A percentile compares a stretch with the other conserved stretches of the same genome.
Evolutionary conservation across 75 land plant genomes (phyloP).

Genomic region (Larix kaempferi): DNA sequence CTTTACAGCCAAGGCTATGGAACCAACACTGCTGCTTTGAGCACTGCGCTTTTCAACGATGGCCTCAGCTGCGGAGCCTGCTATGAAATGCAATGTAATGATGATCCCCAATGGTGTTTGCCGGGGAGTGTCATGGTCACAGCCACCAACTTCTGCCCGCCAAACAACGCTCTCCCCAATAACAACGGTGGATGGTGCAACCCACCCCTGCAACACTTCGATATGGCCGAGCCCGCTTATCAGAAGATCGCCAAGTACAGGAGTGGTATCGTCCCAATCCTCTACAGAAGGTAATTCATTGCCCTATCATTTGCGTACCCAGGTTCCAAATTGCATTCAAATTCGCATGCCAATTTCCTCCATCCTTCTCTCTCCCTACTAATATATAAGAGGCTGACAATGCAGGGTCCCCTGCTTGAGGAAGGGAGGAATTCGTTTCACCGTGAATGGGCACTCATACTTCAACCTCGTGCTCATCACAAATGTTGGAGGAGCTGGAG

Average conservation of each 20-base stretch:
- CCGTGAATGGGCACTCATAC: no score
- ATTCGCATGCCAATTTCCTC: no score
- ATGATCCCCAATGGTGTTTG: constrained; percentile 15
- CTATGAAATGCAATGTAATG: constrained; percentile 29
- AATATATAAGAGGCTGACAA: no score
- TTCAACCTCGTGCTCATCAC: no score
- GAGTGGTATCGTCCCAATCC: constrained; percentile 19
- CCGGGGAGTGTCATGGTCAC: constrained; percentile 18
- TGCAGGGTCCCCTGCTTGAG: no score
- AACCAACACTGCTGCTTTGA: constrained; percentile 28
- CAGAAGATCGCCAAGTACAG: constrained; percentile 11
- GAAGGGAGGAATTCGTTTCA: no score
- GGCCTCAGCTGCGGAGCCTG: constrained; percentile 43
- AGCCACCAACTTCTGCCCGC: constrained; percentile 40
- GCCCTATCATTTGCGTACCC: not conserved
- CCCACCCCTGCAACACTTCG: constrained; percentile 36
- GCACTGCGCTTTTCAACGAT: constrained; percentile 27
- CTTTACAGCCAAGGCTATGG: constrained; percentile 30
- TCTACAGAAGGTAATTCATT: constrained; percentile 9
- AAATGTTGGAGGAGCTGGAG: constrained; percentile 22
- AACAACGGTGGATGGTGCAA: constrained; percentile 22
- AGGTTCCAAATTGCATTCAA: no score
- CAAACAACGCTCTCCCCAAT: not conserved
- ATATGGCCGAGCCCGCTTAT: constrained; percentile 26
- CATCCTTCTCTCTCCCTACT: no score